These are phyloP conservation scores for Citrus hindsii DNA, from an alignment of 345 rosid genomes.

Conservation along the genomic window DNA sequence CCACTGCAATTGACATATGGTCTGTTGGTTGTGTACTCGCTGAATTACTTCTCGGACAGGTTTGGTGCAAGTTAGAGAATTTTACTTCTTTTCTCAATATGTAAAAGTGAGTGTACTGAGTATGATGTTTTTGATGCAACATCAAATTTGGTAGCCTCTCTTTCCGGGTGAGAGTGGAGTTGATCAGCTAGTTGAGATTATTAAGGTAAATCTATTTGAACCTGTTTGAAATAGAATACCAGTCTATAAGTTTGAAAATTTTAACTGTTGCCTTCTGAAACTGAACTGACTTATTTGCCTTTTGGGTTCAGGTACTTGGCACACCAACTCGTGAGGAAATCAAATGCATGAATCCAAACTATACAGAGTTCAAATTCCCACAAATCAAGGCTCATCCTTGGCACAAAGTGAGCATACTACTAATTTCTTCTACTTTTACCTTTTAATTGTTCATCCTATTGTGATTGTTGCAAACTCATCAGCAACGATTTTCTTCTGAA, in stretches of 20 bases:
- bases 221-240: background rate
- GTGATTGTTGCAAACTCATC: background rate
- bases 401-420: conserved; percentile 21
- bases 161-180: conserved; percentile 28
- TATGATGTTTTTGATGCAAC: background rate
- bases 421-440: background rate
- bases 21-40: conserved; percentile 24
- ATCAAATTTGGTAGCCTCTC: conserved; percentile 16
- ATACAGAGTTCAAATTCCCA: conserved; percentile 25
- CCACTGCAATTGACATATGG: conserved; percentile 29
- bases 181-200: conserved; percentile 28
- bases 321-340: conserved; percentile 29
- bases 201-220: conserved; percentile 11
- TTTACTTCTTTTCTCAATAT: background rate
- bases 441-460: background rate
- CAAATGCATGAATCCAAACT: conserved; percentile 29
- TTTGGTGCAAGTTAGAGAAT: background rate
- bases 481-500: background rate
- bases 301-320: conserved; percentile 14
- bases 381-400: conserved; percentile 28
- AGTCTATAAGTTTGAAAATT: background rate
- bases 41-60: conserved; percentile 28
- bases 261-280: background rate
- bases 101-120: background rate
- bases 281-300: background rate